Evolutionary conservation across 306 rosid genomes (phyloP), one percentile per base, ranked within the genome.

Genomic region (Corylus heterophylla): DNA sequence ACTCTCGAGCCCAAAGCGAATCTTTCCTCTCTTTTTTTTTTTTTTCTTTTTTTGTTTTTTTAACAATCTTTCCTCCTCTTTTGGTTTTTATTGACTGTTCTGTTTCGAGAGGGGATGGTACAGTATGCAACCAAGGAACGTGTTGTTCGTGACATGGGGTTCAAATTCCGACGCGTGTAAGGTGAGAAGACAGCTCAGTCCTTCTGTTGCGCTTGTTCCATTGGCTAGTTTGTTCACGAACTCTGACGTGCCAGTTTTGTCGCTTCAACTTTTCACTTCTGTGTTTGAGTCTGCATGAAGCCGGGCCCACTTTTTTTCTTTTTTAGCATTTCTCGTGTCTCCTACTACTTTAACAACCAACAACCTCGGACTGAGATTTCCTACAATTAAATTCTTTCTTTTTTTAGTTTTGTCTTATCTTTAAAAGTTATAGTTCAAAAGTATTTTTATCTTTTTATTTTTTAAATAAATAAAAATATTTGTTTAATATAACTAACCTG

Each of bases 1-100:
- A 64, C 74, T 4, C 64, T 12, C 49, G 54, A 79, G 37, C 35
- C 58, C 66, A 14, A 29, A 48, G 62, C 12, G 80, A 76, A 76
- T 50, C 80, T 73, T 31, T 42, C 69, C 13, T 31, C 12, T 8
- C 3, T 18, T 2, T 42, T 20, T 37, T 3, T 35, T 11, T 2
- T 39, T 18, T 67, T 31, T 7, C 17, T n/a, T 29, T 12, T 22
- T 54, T 45, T 64, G 9, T 20, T 59, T 29, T 74, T 54, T 2
- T 22, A 22, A 22, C 25, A 22, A 22, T 22, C 25, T 22, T 22
- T 0, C 25, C 25, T 22, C 25, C 25, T 22, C 25, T 22, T 22
- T 22, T 22, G 25, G 25, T 14, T 4, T 4, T 4, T 0, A 14
- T 47, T 6, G 17, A 50, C 63, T 50, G 5, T n/a, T 51, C 63